These are phyloP conservation scores for Escallonia rubra DNA, from an alignment of 129 eudicot genomes.

Conservation along the genomic window DNA sequence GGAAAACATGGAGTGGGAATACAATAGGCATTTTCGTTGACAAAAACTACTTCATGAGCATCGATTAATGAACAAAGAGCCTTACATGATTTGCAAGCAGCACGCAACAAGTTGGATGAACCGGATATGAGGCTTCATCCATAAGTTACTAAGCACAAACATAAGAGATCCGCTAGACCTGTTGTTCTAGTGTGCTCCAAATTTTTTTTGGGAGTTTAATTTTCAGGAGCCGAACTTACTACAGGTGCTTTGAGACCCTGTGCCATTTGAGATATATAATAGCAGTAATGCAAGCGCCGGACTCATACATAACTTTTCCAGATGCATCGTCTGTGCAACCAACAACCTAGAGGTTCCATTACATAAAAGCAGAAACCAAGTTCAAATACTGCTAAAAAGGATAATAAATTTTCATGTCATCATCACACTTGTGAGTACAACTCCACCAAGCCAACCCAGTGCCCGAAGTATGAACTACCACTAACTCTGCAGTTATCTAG, in stretches of 20 bases:
- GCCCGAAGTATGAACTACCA: constrained; percentile 60
- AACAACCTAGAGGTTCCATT: constrained; percentile 43
- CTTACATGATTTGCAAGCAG: constrained; percentile 89
- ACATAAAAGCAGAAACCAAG: no score
- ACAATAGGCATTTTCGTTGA: constrained; percentile 28
- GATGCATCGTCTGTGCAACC: constrained; percentile 51
- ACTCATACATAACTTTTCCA: constrained; percentile 69
- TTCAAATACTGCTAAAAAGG: no score
- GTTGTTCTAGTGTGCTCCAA: constrained; percentile 71
- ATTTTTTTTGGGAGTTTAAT: constrained; percentile 49
- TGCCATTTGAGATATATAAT: constrained; percentile 58
- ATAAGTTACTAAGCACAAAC: constrained; percentile 56
- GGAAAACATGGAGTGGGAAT: constrained; percentile 61
- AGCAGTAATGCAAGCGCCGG: constrained; percentile 69
- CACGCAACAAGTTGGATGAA: constrained; percentile 63
- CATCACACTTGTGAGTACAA: constrained; percentile 69
- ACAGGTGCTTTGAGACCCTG: constrained; percentile 56
- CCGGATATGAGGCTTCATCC: constrained; percentile 91
- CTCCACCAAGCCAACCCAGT: constrained; percentile 73
- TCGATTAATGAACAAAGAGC: constrained; percentile 81
- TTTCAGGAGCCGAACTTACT: constrained; percentile 23
- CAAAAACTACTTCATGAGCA: constrained; percentile 58
- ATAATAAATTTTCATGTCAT: constrained; percentile 6
- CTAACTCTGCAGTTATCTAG: constrained; percentile 57
- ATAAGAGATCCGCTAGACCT: constrained; percentile 52